A percentile compares a stretch with the other conserved stretches of the same genome.
Evolutionary conservation across 148 eudicot species (phyloP).

Genomic region (Camellia japonica): DNA sequence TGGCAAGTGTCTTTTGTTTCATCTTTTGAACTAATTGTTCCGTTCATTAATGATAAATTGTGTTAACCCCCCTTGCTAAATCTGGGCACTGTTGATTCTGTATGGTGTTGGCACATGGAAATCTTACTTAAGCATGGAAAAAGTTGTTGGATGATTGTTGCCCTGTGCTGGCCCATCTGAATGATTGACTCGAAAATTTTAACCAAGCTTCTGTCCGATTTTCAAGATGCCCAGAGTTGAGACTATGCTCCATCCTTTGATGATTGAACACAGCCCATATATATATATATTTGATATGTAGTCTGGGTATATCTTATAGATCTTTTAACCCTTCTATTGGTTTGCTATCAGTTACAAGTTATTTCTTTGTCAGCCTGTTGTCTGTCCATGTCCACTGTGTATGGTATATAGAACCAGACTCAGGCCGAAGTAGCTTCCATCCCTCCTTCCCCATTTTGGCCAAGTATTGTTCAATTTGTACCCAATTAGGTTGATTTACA

Average conservation of each 20-base stretch:
- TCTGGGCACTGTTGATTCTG: neutral
- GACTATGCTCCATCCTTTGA: neutral
- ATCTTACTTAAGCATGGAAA: neutral
- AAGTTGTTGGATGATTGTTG: neutral
- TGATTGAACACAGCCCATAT: neutral
- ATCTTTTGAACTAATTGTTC: conserved; percentile 6
- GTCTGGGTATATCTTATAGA: neutral
- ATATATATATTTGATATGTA: neutral
- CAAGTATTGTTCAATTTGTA: neutral
- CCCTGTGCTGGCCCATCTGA: neutral
- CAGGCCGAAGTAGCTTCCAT: neutral
- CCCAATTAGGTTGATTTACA: neutral
- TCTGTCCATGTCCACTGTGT: neutral
- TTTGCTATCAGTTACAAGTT: neutral
- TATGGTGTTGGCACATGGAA: neutral
- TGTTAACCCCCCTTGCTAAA: neutral
- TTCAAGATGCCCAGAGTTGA: neutral
- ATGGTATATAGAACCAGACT: neutral
- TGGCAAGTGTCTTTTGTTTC: neutral
- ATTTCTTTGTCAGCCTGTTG: neutral
- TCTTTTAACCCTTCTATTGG: neutral
- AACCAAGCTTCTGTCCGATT: neutral
- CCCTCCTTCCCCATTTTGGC: conserved; percentile 1
- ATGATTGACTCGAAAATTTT: neutral
- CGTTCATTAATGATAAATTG: neutral